Evolutionary conservation across 176 grass and related monocot species (phyloP).

Genomic region (Hordeum vulgare): DNA sequence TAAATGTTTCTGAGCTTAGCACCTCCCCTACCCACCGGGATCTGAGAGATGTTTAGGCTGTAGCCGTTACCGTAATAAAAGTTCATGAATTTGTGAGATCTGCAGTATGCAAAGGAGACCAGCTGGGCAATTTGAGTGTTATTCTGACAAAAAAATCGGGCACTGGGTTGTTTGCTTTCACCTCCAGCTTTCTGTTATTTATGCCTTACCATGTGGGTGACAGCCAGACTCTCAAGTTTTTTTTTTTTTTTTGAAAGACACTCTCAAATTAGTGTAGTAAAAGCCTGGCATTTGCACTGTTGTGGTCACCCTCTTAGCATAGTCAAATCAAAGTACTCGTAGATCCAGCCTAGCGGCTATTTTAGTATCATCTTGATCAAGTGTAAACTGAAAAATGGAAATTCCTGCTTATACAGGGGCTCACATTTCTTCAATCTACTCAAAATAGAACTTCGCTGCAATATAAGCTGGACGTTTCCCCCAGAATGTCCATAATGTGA

Average conservation of each 20-base stretch:
- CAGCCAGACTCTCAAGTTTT: slow-evolving; percentile 33
- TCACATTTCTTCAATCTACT: slow-evolving; percentile 3
- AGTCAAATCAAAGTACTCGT: slow-evolving; percentile 46
- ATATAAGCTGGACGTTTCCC: background rate
- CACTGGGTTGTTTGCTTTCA: slow-evolving; percentile 48
- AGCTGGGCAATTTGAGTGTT: slow-evolving; percentile 32
- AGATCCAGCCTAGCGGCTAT: slow-evolving; percentile 29
- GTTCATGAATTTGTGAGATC: slow-evolving; percentile 32
- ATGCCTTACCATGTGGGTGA: slow-evolving; percentile 59
- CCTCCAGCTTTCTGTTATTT: slow-evolving; percentile 44
- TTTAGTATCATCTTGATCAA: background rate
- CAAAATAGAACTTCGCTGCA: background rate
- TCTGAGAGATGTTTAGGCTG: slow-evolving; percentile 8
- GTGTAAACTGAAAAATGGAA: slow-evolving; percentile 14
- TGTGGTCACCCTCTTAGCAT: slow-evolving; percentile 26
- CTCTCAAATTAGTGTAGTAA: slow-evolving; percentile 28
- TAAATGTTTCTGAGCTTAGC: background rate
- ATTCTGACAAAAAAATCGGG: slow-evolving; percentile 24
- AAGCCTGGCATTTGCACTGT: slow-evolving; percentile 39
- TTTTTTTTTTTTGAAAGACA: background rate
- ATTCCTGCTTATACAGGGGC: slow-evolving; percentile 5
- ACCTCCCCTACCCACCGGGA: background rate
- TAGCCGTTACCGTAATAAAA: slow-evolving; percentile 23
- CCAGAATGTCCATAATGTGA: background rate
- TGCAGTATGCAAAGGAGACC: slow-evolving; percentile 52